Evolutionary conservation across 2,329 filamentous ascomycete species (phyloP).

Genomic region (Fusarium luffae): DNA sequence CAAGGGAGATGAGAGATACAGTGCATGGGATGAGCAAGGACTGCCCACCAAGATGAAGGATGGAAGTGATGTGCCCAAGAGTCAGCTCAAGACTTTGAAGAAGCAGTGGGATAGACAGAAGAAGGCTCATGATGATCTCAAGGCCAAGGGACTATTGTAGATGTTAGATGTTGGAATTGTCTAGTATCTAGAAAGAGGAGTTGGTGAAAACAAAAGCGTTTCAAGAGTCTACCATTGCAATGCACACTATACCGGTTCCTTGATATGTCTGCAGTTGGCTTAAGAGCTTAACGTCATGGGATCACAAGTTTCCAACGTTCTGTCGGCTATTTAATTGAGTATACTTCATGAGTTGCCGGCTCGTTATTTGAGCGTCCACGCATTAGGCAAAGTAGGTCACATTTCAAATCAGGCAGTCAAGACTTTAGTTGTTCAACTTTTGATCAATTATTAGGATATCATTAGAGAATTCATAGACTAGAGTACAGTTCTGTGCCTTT

Average conservation of each 20-base stretch:
- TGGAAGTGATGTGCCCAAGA: conserved; percentile 85
- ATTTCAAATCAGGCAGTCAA: background rate
- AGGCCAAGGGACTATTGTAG: conserved; percentile 50
- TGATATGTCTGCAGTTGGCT: too few species aligned
- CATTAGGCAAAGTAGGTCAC: background rate
- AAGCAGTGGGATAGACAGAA: conserved; percentile 94
- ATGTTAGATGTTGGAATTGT: conserved; percentile 10
- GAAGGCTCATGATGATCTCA: conserved; percentile 77
- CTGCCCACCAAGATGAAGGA: conserved; percentile 81
- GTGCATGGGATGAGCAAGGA: conserved; percentile 85
- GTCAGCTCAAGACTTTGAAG: conserved; percentile 79
- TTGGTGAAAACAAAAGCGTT: conserved; percentile 27
- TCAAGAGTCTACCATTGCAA: background rate
- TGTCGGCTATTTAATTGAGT: background rate
- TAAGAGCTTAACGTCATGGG: too few species aligned
- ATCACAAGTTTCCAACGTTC: too few species aligned
- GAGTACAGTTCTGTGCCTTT: conserved; percentile 27
- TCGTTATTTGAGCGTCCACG: background rate
- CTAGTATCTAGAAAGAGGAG: conserved; percentile 30
- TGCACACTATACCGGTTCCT: too few species aligned
- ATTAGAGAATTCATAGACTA: conserved; percentile 20
- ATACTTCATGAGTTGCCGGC: rapidly evolving
- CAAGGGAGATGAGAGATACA: conserved; percentile 68
- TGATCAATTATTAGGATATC: conserved; percentile 25
- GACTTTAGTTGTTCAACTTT: conserved; percentile 1